Base-by-base conservation (phyloP, 2,329 filamentous ascomycete genomes). In the Pseudohalonectria lignicola region DNA sequence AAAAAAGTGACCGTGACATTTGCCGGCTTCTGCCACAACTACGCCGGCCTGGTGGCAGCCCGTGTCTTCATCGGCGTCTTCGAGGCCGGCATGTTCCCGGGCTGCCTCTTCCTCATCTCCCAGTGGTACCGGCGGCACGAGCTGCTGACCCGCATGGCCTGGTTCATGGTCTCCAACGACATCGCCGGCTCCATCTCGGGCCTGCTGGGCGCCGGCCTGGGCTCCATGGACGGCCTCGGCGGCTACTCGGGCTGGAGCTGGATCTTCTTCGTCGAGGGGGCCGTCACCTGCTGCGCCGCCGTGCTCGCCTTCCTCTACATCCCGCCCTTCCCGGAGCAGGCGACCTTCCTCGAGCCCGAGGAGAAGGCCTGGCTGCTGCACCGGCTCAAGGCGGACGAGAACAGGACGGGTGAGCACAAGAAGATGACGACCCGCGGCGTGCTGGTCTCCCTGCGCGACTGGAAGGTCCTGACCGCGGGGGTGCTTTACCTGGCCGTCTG, bases 101-200 rank as follows among this genome's bases (percentile, higher is more conserved):
- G 53, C 15, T 52, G 50, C 31, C 45, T 54, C 2, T 60, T 57
- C 43, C 44, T 59, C 37, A 47, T 47, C 39, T 71, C 68, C 0
- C 69, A 64, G 1, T 75, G 70, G 69, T 75, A 75, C 49, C 71
- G 66, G 1, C 60, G 60, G 3, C 55, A 57, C 3, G 71, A 74
- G 48, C 67, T 65, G 0, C 66, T 65, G 40, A 66, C 71, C 41
- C 61, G 70, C 8, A 62, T 71, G 34, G 67, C 66, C 48, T 49
- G 72, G 23, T 74, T 74, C 51, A 46, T 50, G 39, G 45, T 50
- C 11, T 42, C 47, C 34, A 51, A 48, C 36, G 47, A 49, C 42
- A 45, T 49, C 30, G 49, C 47, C 7, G 45, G 47, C 13, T 44
- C 42, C 10, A 43, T 48, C 23, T 52, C 46, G 5, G 47, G 47